Evolutionary conservation across 1,284 basidiomycete genomes (phyloP).

Genomic region (Trametes versicolor): DNA sequence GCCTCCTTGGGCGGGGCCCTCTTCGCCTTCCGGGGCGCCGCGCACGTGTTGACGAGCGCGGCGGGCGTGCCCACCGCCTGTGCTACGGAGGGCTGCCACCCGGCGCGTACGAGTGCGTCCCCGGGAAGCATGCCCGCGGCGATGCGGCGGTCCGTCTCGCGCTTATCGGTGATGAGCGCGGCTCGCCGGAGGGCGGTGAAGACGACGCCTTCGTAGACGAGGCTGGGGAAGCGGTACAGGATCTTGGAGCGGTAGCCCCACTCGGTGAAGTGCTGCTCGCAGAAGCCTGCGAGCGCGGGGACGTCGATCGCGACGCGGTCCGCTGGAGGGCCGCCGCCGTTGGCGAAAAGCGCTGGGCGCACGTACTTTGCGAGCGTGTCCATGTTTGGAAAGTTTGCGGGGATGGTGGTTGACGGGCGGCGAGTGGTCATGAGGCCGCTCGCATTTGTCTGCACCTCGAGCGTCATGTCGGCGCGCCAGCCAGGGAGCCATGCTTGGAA

Average conservation of each 20-base stretch:
- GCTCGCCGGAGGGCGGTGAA: slow-evolving; percentile 53
- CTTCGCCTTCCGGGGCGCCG: slow-evolving; percentile 29
- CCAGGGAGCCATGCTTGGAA: slow-evolving; percentile 45
- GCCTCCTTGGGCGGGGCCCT: slow-evolving; percentile 26
- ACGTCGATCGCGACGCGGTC: slow-evolving; percentile 51
- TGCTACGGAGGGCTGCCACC: slow-evolving; percentile 31
- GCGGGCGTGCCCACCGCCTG: slow-evolving; percentile 49
- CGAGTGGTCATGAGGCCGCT: slow-evolving; percentile 51
- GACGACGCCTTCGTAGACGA: slow-evolving; percentile 50
- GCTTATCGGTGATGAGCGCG: slow-evolving; percentile 52
- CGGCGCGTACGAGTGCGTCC: slow-evolving; percentile 36
- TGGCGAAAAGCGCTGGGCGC: slow-evolving; percentile 45
- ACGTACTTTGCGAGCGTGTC: slow-evolving; percentile 57
- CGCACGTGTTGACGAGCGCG: slow-evolving; percentile 45
- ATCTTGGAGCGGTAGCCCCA: slow-evolving; percentile 46
- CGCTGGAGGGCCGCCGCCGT: slow-evolving; percentile 42
- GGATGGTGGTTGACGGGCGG: slow-evolving; percentile 51
- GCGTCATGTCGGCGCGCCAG: slow-evolving; percentile 55
- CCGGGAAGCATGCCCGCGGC: slow-evolving; percentile 27
- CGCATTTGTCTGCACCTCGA: slow-evolving; percentile 59
- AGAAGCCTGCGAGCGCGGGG: slow-evolving; percentile 56
- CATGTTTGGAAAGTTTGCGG: slow-evolving; percentile 52
- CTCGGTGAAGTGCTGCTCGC: slow-evolving; percentile 63
- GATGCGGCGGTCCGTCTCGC: slow-evolving; percentile 40
- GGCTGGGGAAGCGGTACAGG: slow-evolving; percentile 14